A percentile compares a stretch with the other conserved stretches of the same genome.
These are phyloP conservation scores for Botrytis sinoallii DNA, from an alignment of 2,329 filamentous ascomycete species.

Conservation along the genomic window DNA sequence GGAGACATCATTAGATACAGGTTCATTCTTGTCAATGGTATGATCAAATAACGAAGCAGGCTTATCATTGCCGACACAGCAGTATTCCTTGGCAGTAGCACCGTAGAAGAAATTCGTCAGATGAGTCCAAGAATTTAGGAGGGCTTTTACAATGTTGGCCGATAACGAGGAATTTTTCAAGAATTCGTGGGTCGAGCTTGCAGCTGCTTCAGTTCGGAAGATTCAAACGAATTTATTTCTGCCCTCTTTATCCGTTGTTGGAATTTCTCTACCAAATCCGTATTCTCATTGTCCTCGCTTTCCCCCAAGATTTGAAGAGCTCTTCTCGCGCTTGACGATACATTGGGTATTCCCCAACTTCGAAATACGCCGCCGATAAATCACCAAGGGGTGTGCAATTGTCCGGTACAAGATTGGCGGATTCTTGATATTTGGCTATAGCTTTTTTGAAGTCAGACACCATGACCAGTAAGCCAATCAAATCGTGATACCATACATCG, in stretches of 20 bases:
- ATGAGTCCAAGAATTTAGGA: not conserved
- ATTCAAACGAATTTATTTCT: not conserved
- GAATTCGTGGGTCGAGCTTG: not conserved
- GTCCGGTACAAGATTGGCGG: not conserved
- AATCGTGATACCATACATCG: not conserved
- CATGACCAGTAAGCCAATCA: not conserved
- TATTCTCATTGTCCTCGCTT: not conserved
- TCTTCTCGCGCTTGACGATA: not conserved
- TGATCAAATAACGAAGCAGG: not conserved
- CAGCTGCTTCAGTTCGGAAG: not conserved
- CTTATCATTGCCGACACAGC: conserved; percentile 14
- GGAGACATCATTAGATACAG: conserved; percentile 6
- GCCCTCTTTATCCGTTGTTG: conserved; percentile 18
- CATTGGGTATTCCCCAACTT: conserved; percentile 14
- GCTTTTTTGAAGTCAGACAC: not conserved
- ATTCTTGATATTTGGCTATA: conserved; percentile 2
- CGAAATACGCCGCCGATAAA: conserved; percentile 20
- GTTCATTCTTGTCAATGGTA: not conserved
- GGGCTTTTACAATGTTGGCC: not conserved
- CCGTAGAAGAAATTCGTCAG: not conserved
- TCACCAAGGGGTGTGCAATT: conserved; percentile 36
- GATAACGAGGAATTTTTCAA: not conserved
- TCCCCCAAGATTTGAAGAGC: conserved; percentile 14
- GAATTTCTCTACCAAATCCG: not conserved
- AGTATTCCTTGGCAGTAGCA: not conserved